These are phyloP conservation scores for Filobasidium uniguttulatum DNA, from an alignment of 1,284 basidiomycete species.

Conservation along the genomic window DNA sequence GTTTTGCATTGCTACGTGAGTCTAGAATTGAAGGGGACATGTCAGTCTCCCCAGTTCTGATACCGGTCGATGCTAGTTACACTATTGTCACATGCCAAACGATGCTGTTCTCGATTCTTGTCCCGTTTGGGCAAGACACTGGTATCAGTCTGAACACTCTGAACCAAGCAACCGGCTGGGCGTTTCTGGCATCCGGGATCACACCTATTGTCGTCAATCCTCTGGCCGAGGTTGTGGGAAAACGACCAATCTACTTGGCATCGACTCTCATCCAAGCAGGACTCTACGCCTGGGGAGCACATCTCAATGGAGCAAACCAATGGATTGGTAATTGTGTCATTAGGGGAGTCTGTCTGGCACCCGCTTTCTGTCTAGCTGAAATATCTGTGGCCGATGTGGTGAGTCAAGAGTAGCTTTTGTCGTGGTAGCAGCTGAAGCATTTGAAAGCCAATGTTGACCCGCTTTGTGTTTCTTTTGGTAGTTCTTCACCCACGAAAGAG, in stretches of 20 bases:
- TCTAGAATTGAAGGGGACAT: no score
- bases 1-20: no score
- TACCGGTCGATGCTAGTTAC: no score
- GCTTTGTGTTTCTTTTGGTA: no score
- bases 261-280: constrained; percentile 7
- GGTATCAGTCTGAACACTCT: no score
- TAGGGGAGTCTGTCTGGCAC: constrained; percentile 16
- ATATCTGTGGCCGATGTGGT: constrained; percentile 20
- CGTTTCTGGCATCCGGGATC: constrained; percentile 20
- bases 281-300: constrained; percentile 17
- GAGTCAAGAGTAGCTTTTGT: background rate
- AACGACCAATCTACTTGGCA: constrained; percentile 20
- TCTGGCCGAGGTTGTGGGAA: constrained; percentile 19
- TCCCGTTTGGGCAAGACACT: no score
- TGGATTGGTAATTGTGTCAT: constrained; percentile 17
- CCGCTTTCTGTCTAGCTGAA: constrained; percentile 20
- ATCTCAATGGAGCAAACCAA: constrained; percentile 14
- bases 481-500: constrained; percentile 24
- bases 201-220: constrained; percentile 18
- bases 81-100: no score
- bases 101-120: no score
- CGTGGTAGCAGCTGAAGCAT: background rate
- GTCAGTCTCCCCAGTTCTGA: no score
- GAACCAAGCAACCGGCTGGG: constrained; percentile 20
- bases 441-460: no score